Conservation (phyloP, 768 basidiomycete species). For the Tremella mesenterica region DNA sequence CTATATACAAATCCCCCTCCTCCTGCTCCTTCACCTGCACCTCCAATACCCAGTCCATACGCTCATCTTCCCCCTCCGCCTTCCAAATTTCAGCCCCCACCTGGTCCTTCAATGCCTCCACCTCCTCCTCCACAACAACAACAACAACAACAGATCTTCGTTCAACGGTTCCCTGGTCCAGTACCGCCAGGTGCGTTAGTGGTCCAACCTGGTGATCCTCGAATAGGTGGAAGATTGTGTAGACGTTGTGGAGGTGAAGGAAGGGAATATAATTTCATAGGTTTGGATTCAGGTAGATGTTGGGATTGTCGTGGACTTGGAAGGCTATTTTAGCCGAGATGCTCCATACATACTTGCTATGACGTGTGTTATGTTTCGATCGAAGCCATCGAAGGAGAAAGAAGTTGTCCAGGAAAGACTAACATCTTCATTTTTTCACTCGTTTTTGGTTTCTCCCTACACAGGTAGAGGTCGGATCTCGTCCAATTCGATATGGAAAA, state of each 20-base stretch:
- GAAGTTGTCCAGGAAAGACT: no score
- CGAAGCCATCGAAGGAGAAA: no score
- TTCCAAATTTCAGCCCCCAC: background rate
- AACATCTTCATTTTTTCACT: no score
- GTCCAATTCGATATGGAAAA: no score
- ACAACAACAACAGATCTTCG: conserved; percentile 13
- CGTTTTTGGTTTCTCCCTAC: no score
- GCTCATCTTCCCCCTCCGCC: background rate
- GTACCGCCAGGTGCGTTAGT: conserved; percentile 28
- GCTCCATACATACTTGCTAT: no score
- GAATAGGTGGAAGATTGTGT: conserved; percentile 36
- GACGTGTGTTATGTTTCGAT: no score
- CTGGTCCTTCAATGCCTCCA: conserved; percentile 23
- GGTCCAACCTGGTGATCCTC: conserved; percentile 33
- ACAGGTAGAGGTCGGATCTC: no score
- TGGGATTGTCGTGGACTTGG: conserved; percentile 31
- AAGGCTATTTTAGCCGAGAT: conserved; percentile 28
- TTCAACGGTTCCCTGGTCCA: conserved; percentile 14
- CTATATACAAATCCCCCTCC: background rate
- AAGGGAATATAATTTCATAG: conserved; percentile 24
- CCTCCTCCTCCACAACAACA: background rate
- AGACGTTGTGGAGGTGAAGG: conserved; percentile 31
- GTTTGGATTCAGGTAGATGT: conserved; percentile 33
- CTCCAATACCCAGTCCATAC: background rate
- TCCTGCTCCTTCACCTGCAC: background rate